Base-by-base conservation (phyloP, 352 stramenopile species). In the Phytopythium sindhum region DNA sequence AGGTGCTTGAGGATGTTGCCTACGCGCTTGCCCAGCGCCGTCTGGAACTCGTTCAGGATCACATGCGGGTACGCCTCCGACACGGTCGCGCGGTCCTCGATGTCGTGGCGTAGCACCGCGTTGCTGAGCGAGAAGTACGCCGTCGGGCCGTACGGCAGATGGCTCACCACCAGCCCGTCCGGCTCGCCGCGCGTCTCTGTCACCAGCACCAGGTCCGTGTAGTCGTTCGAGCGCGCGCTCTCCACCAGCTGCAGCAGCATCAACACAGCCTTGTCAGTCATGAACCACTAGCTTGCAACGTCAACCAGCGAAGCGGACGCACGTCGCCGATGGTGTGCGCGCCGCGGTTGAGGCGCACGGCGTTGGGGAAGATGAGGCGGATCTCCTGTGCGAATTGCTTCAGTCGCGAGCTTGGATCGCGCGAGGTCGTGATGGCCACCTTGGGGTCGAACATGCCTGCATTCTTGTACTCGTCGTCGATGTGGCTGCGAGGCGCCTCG, bases 371-470 rank as follows among this genome's bases (percentile, higher is more conserved):
- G 54, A 99, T 93, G 31, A 98, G 80, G 35, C 98, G 98, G 50
- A 99, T 86, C 86, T 99, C 98, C 86, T 99, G 99, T n/a, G 97
- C 90, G 77, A 99, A 99, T 81, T 99, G 97, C 75, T 99, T 99
- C 31, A 99, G 86, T 17, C 98, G 93, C 53, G 90, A 97, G 59
- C 86, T 98, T 31, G 98, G 98, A 73, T 98, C 92, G 41, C 96
- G 95, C 52, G 92, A 98, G 45, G 98, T 99, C 10, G 97, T 99
- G 35, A 99, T 94, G 64, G 97, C 99, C 44, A 99, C 89, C 64
- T 98, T 98, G 37, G 97, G 98, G 76, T 99, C 97, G 56, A 95
- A 91, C 70, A 98, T 93, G 53, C 97, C 98, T 8, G 96, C 96
- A 73, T 98, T 97, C 69, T 97, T 98, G 78, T 99, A 99, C 80